Evolutionary conservation across 1,284 basidiomycete species (phyloP), one percentile per base, ranked within the genome.

Genomic region (Ganoderma resinaceum): DNA sequence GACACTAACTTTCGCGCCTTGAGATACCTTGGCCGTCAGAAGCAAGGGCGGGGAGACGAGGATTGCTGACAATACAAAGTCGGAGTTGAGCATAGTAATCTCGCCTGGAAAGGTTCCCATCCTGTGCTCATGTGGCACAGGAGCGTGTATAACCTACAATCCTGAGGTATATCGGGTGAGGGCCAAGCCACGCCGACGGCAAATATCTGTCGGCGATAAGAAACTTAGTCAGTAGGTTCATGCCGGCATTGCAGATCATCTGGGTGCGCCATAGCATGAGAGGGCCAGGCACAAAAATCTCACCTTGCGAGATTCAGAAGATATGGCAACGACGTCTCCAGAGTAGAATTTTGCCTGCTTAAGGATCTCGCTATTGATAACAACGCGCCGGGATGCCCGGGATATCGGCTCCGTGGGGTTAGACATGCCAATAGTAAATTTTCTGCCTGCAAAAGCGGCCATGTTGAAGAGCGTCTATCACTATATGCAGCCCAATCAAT

Each of bases 101-200:
- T 23, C n/a, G 49, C 11, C n/a, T 3, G 9, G 33, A 37, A 33
- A 63, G 26, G 43, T 40, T 49, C 62, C n/a, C 59, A 62, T 49
- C 55, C 11, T 62, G 57, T 29, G 65, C 43, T 46, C 61, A 66
- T 59, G 62, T 43, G 63, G 59, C 57, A 61, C 42, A n/a, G 26
- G 55, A 43, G 18, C 38, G 42, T 62, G 42, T 59, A 66, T 46
- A 72, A 72, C 61, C 38, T 63, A 91, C 92, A 81, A 68, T 89
- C 85, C 66, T 82, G 82, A 38, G 86, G 75, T 66, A 90, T 69
- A 8, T 92, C 89, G 40, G 83, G 73, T 35, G 89, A 90, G 12
- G 92, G 91, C 92, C 92, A 94, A 72, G 86, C 84, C 58, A 89
- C 80, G 16, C 92, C 92, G 61, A 93, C 82, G 20, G 89, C 85